phyloP scores from a whole-genome alignment of 202 grass and related monocot species.

The Setaria italica region DNA sequence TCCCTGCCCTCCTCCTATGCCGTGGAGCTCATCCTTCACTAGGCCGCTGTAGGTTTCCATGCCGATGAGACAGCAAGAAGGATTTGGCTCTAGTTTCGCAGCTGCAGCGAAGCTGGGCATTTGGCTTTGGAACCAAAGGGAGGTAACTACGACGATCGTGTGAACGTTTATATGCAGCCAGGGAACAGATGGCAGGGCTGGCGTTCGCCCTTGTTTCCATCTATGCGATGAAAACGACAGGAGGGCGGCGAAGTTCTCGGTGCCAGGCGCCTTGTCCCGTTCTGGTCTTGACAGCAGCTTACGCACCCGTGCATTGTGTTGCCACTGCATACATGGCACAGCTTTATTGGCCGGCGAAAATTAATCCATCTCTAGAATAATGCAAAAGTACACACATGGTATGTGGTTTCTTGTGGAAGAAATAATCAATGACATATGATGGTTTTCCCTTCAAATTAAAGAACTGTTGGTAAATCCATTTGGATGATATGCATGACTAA shows the following conservation, averaged over 20 bases:
- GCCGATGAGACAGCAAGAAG: not conserved
- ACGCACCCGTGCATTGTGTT: conserved; percentile 26
- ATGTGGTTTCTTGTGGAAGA: not conserved
- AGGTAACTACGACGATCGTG: conserved; percentile 39
- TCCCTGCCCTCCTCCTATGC: conserved; percentile 8
- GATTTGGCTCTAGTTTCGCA: not conserved
- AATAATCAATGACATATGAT: not conserved
- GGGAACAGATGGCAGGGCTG: conserved; percentile 23
- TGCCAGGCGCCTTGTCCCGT: conserved; percentile 38
- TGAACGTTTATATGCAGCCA: conserved; percentile 51
- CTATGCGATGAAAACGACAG: conserved; percentile 58
- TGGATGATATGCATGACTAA: not conserved
- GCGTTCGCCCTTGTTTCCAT: conserved; percentile 55
- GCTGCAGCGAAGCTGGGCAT: not conserved
- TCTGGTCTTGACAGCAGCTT: conserved; percentile 43
- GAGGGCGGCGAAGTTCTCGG: conserved; percentile 56
- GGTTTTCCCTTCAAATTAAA: not conserved
- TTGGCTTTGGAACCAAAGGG: conserved; percentile 31
- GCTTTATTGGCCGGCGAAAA: conserved; percentile 11
- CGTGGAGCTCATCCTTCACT: conserved; percentile 52
- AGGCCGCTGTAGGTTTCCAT: conserved; percentile 31
- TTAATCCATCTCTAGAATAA: not conserved
- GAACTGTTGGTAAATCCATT: not conserved
- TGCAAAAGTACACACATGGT: not conserved
- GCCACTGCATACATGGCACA: not conserved